A percentile compares a stretch with the other conserved stretches of the same genome.
These are phyloP conservation scores for Ceratocystis colombiana DNA, from an alignment of 2,329 filamentous ascomycete species.

Conservation along the genomic window DNA sequence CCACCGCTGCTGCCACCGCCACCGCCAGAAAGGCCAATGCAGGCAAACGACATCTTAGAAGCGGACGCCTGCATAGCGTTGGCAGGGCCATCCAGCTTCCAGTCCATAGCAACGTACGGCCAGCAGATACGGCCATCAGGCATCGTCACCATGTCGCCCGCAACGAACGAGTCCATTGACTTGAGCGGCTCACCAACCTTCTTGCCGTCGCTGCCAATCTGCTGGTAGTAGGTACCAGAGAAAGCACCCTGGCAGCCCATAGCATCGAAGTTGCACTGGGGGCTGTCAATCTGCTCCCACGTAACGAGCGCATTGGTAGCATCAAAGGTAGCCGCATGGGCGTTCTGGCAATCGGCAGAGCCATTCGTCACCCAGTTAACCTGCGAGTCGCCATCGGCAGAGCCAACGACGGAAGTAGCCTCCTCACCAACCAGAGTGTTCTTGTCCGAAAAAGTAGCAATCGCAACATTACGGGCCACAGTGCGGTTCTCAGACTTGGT, in stretches of 20 bases:
- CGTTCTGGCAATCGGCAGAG: conserved; percentile 46
- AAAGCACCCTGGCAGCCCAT: conserved; percentile 52
- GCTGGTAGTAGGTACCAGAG: conserved; percentile 50
- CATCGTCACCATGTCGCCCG: conserved; percentile 53
- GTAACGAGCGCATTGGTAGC: conserved; percentile 44
- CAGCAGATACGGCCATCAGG: conserved; percentile 50
- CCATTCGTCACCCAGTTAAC: conserved; percentile 48
- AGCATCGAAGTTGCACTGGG: conserved; percentile 45
- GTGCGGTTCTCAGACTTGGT: conserved; percentile 44
- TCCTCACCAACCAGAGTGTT: conserved; percentile 44
- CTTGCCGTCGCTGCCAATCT: conserved; percentile 42
- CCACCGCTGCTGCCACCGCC: neutral
- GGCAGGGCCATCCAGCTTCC: conserved; percentile 36
- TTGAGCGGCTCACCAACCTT: conserved; percentile 43
- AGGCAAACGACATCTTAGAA: conserved; percentile 46
- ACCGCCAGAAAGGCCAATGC: conserved; percentile 29
- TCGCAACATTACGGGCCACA: conserved; percentile 49
- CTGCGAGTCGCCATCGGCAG: conserved; percentile 46
- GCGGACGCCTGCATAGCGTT: conserved; percentile 28
- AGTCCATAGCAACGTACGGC: conserved; percentile 49
- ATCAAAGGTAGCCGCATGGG: conserved; percentile 48
- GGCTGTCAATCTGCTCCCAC: conserved; percentile 51
- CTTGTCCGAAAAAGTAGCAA: conserved; percentile 49
- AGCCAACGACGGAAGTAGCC: conserved; percentile 45
- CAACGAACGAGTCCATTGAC: conserved; percentile 46